Conservation (phyloP, 805 yeast species). For the Metschnikowia orientalis region DNA sequence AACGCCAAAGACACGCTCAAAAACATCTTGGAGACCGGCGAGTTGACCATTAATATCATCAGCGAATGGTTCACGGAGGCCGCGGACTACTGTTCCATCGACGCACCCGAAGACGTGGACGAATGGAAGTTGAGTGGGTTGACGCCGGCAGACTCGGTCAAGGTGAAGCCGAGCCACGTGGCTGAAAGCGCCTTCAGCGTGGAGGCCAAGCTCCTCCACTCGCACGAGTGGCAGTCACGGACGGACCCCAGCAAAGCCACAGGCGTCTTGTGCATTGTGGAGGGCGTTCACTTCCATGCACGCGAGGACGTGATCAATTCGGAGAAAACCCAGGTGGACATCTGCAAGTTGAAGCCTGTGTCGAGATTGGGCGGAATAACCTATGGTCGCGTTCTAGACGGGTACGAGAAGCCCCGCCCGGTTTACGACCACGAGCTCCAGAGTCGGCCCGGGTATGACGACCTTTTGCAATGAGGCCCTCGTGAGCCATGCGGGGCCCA, state of each 20-base stretch:
- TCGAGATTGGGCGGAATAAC: slow-evolving; percentile 47
- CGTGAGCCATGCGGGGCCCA: too few species aligned
- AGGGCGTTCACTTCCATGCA: slow-evolving; percentile 55
- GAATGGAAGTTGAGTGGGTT: slow-evolving; percentile 57
- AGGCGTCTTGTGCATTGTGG: slow-evolving; percentile 43
- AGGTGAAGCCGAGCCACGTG: slow-evolving; percentile 53
- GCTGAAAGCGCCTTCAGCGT: slow-evolving; percentile 58
- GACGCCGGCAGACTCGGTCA: slow-evolving; percentile 40
- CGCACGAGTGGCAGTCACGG: slow-evolving; percentile 44
- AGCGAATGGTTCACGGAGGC: slow-evolving; percentile 66
- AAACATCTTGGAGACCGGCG: slow-evolving; percentile 48
- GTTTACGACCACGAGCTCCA: slow-evolving; percentile 23
- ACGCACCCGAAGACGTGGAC: slow-evolving; percentile 46
- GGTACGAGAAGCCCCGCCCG: slow-evolving; percentile 46
- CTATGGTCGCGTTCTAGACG: slow-evolving; percentile 43
- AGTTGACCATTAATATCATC: slow-evolving; percentile 52
- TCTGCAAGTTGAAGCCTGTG: slow-evolving; percentile 48
- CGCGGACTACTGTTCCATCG: slow-evolving; percentile 47
- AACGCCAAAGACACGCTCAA: slow-evolving; percentile 46
- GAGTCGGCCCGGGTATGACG: background rate
- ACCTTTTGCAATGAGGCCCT: too few species aligned
- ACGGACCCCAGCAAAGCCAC: slow-evolving; percentile 28
- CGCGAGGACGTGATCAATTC: slow-evolving; percentile 51
- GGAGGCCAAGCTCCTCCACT: slow-evolving; percentile 47
- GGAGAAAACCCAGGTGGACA: slow-evolving; percentile 37